These are phyloP conservation scores for Trametes sanguinea DNA, from an alignment of 768 basidiomycete genomes.

Conservation along the genomic window DNA sequence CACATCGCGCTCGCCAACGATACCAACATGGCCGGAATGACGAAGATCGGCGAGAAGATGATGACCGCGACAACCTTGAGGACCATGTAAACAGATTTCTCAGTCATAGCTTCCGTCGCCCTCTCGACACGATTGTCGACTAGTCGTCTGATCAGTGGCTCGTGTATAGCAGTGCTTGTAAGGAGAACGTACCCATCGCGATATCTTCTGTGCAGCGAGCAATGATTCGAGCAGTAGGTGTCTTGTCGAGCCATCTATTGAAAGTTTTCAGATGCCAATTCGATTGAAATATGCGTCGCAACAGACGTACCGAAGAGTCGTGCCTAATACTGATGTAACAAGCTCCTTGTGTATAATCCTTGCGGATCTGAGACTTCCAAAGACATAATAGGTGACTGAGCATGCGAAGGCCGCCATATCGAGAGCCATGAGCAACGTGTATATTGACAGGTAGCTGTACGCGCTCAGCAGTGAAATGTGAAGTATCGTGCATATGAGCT, in stretches of 20 bases:
- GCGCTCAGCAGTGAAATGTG: neutral
- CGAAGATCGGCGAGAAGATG: conserved; percentile 42
- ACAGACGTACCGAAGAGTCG: conserved; percentile 37
- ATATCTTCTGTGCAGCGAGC: conserved; percentile 26
- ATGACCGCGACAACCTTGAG: conserved; percentile 41
- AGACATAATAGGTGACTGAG: conserved; percentile 38
- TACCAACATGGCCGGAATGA: conserved; percentile 39
- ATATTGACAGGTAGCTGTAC: conserved; percentile 50
- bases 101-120: conserved; percentile 35
- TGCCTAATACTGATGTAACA: conserved; percentile 53
- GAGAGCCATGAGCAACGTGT: conserved; percentile 39
- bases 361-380: conserved; percentile 55
- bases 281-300: conserved; percentile 42
- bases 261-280: conserved; percentile 40
- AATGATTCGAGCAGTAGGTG: conserved; percentile 51
- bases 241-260: conserved; percentile 46
- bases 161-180: neutral
- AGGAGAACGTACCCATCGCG: conserved; percentile 9
- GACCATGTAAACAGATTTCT: conserved; percentile 37
- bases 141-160: conserved; percentile 1
- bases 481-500: neutral
- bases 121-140: conserved; percentile 38
- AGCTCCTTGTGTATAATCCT: conserved; percentile 53
- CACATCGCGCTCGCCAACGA: conserved; percentile 39
- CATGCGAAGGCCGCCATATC: neutral